Base-by-base conservation (phyloP, 768 basidiomycete species). In the Chiua virens region DNA sequence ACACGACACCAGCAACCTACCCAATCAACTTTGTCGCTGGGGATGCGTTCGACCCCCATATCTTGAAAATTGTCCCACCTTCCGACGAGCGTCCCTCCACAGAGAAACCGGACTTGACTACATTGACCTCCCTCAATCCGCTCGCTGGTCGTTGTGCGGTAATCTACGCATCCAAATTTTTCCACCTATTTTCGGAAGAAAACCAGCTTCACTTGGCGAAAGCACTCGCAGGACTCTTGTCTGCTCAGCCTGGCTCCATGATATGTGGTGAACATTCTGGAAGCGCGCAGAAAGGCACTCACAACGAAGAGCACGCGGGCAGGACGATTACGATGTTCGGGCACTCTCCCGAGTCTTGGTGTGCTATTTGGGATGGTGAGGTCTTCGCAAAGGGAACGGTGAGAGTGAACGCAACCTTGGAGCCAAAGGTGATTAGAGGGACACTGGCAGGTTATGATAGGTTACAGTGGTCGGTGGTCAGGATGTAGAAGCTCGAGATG, bases 1-100 rank as follows among this genome's bases (percentile, higher is more conserved):
- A 65, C 38, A 75, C 79, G 2, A 80, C 77, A 0, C 74, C 77
- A 0, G 73, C 73, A 38, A 70, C 75, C 0, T 86, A 82, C 59
- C 79, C 81, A 0, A 35, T 15, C 74, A 63, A 65, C 0, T 85
- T 87, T 61, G 49, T 87, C 23, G 57, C 72, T 3, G 86, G 85
- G 2, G 78, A 87, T 50, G 73, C 68, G 0, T 77, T 87, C 32
- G 75, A 84, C 49, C 63, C 75, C 13, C 47, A 58, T 0, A 66
- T 79, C 22, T 71, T 86, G 22, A 50, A 50, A 9, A 68, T 73
- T 6, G 60, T 62, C 0, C 59, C 71, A 4, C 69, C 68, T 25
- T 63, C 67, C 47, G 55, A 64, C 7, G 40, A 61, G 18, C 54
- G 64, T 5, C 65, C 68, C 23, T 52, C 58, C 5, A 37, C 57